Base-by-base conservation (phyloP, 495 filamentous ascomycete species). In the Hypoxylon cercidicola region DNA sequence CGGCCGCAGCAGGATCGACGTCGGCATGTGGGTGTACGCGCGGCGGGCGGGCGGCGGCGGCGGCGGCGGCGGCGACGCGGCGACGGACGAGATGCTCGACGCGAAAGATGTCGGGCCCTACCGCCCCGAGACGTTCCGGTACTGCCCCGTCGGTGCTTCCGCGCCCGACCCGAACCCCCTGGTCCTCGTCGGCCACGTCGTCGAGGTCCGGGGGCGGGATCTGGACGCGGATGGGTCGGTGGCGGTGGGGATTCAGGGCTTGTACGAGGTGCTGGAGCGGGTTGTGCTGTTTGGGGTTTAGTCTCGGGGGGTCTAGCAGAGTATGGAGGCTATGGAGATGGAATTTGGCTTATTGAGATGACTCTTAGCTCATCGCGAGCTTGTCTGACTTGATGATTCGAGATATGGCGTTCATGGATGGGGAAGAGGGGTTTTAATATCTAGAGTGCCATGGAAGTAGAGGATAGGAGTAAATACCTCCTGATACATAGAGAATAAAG, bases 21-120 rank as follows among this genome's bases (percentile, higher is more conserved):
- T 15, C 1, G 60, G 60, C 25, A 56, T 50, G 37, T 63, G 60
- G 60, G 51, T 63, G 52, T 63, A 63, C 20, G 45, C 46, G 7
- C 50, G 23, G 37, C 44, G 16, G 10, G 41, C 20, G 3, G n/a
- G n/a, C 10, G 39, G 11, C 3, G 1, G 1, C 21, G 12, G 2
- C 6, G 30, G 8, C 4, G 1, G 4, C 34, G 12, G 3, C 25
- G 13, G 0, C 20, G 21, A 56, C 18, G 7, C 12, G 6, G 4
- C 4, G 11, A 30, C 12, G n/a, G 19, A 19, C 34, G 44, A 35
- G 23, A 44, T 0, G 23, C 23, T 56, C 16, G 1, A 49, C 3
- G 10, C 2, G 9, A 9, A 21, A 6, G 16, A 37, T 10, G 4
- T 9, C 0, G 37, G 19, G 0, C 25, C 7, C 12, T 20, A 9